Base-by-base conservation (phyloP, 345 rosid species). In the Aquilaria malaccensis region DNA sequence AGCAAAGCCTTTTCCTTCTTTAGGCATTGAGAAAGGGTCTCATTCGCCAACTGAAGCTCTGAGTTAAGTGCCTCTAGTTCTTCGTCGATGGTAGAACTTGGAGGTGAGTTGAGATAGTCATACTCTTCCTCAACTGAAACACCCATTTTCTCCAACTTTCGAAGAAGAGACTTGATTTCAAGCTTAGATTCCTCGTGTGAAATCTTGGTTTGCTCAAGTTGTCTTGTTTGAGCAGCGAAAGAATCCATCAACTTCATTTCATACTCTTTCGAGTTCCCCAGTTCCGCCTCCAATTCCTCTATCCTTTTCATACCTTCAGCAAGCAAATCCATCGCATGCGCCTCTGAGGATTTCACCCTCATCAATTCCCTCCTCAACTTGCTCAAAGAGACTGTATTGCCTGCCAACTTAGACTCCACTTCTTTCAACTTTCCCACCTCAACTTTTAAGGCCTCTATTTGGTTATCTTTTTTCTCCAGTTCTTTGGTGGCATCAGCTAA, bases 121-220 rank as follows among this genome's bases (percentile, higher is more conserved):
- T 30, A 50, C 2, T 67, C 55, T 45, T 52, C 14, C 68, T 30
- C 55, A 4, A 61, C 47, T 15, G 71, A 65, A 4, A 12, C 72
- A 29, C 56, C 66, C 22, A 30, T 33, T 45, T 66, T 47, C 46
- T 72, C 76, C 6, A 70, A 9, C 61, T 63, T 76, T 62, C 70
- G 69, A 2, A 61, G 76, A 3, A 80, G 79, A 22, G 67, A 75
- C 6, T 46, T 60, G 2, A 76, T 68, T 65, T 80, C 80, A 3
- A 61, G 56, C 72, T 73, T 84, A 0, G 83, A 81, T 30, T 84
- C 84, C 60, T 78, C 79, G 2, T 79, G 82, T 59, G 51, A 30
- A 22, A 75, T 73, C 70, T 74, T 73, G 65, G 83, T 69, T 49
- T 73, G 74, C 65, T 81, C 75, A 11, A 88, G 77, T 45, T 78